Base-by-base conservation (phyloP, 768 basidiomycete species). In the Phanerochaete carnosa region DNA sequence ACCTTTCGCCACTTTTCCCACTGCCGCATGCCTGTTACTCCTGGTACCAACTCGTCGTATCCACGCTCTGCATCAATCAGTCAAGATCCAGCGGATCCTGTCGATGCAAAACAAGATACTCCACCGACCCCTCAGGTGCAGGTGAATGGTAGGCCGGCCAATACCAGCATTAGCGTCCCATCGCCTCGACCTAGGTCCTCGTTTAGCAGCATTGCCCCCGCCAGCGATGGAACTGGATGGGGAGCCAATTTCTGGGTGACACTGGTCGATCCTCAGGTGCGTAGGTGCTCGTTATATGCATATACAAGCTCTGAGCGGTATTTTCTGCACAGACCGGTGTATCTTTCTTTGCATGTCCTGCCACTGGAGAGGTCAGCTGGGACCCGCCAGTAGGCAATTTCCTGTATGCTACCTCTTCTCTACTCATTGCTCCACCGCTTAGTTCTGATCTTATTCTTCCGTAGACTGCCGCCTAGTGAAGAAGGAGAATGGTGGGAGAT, bases 401-500 rank as follows among this genome's bases (percentile, higher is more conserved):
- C 73, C 87, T 96, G 89, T 93, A 19, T 12, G 39, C 16, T 11
- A 19, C 39, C 6, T 4, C 19, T 4, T 19, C 39, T 43, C 8
- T 43, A n/a, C 39, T 43, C 39, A 19, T 4, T 43, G 13, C 33
- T 23, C 9, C 11, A 3, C 12, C n/a, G 4, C 22, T 35, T 43
- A 16, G 22, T 12, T 30, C 22, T 16, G 22, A 26, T 51, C 50
- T 51, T 23, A 50, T 11, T 54, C 25, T 35, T 19, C 49, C 69
- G 6, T 66, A 94, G 92, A 52, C 78, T 95, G 47, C 95, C 95
- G 50, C 90, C 92, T 5, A 90, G 80, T 65, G 80, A 83, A 3
- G 86, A 91, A 46, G 94, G 95, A 45, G 94, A 96, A 71, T 97
- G 95, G 94, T 98, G 95, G 95, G 95, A 97, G 73, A 81, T 97